Conservation (phyloP, 2,329 filamentous ascomycete species). For the Emmonsiellopsis sp. region DNA sequence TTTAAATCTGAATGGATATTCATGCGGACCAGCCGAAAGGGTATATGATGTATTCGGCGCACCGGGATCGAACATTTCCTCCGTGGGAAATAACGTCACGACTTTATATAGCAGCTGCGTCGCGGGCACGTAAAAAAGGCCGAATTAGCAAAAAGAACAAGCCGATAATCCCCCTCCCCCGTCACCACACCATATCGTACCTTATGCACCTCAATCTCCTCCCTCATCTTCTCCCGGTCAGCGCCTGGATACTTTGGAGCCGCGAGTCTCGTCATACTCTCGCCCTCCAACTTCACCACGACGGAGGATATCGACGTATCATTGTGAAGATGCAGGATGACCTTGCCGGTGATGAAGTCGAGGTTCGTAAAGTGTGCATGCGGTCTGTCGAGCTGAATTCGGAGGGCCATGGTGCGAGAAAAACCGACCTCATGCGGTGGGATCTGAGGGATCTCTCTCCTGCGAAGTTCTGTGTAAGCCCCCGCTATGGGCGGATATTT, state of each 20-base stretch:
- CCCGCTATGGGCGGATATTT: too few relatives aligned
- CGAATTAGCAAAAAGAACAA: background rate
- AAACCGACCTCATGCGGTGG: too few relatives aligned
- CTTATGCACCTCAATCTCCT: constrained; percentile 42
- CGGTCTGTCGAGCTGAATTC: constrained; percentile 34
- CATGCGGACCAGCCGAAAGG: constrained; percentile 35
- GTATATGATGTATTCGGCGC: constrained; percentile 31
- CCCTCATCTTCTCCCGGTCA: constrained; percentile 38
- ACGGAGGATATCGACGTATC: constrained; percentile 37
- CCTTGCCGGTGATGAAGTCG: constrained; percentile 37
- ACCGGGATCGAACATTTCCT: constrained; percentile 29
- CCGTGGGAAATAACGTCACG: constrained; percentile 36
- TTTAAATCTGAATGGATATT: constrained; percentile 43
- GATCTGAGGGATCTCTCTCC: too few relatives aligned
- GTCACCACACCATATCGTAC: constrained; percentile 16
- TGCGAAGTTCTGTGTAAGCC: too few relatives aligned
- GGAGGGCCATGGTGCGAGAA: constrained; percentile 32
- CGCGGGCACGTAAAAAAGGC: background rate
- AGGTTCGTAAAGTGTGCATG: constrained; percentile 40
- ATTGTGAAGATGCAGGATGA: constrained; percentile 31
- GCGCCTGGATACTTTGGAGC: constrained; percentile 30
- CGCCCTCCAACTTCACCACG: constrained; percentile 41
- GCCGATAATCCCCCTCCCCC: too few relatives aligned
- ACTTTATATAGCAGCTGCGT: constrained; percentile 39
- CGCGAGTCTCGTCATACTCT: constrained; percentile 37